These are phyloP conservation scores for Pythium aphanidermatum DNA, from an alignment of 352 stramenopile genomes.

Conservation along the genomic window DNA sequence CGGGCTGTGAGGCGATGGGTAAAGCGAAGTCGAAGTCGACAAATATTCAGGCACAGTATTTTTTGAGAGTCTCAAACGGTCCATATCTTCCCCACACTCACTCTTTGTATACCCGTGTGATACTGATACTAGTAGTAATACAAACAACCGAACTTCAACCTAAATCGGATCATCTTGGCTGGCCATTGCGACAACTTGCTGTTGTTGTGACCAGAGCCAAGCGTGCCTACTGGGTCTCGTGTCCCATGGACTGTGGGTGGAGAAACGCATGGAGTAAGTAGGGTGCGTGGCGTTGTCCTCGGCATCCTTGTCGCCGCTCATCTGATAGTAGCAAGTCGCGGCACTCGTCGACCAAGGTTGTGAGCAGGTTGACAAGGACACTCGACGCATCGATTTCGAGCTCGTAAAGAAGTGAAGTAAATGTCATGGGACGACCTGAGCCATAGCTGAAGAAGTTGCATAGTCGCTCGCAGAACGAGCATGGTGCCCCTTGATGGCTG, in stretches of 20 bases:
- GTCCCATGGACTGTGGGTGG: background rate
- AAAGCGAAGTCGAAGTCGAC: too few relatives aligned
- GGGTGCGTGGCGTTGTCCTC: constrained; percentile 1
- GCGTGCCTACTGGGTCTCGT: background rate
- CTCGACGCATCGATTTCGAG: background rate
- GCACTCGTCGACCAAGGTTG: background rate
- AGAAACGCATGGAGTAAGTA: constrained; percentile 1
- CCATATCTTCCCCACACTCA: too few relatives aligned
- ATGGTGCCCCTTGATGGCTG: constrained; percentile 1
- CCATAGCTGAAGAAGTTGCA: constrained; percentile 1
- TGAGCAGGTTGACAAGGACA: background rate
- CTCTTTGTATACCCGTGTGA: too few relatives aligned
- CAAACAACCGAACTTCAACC: too few relatives aligned
- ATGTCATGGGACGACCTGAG: constrained; percentile 1
- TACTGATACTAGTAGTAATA: too few relatives aligned
- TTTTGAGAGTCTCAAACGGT: too few relatives aligned
- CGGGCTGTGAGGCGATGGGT: too few relatives aligned
- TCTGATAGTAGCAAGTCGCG: background rate
- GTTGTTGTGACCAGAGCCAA: too few relatives aligned
- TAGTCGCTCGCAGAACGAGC: constrained; percentile 7
- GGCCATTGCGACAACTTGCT: background rate
- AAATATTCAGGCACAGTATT: too few relatives aligned
- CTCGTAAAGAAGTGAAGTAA: background rate
- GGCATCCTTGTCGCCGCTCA: background rate
- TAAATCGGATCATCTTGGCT: too few relatives aligned